Evolutionary conservation across 2,329 filamentous ascomycete genomes (phyloP).

Genomic region (Paecilomyces dactylethromorphus): DNA sequence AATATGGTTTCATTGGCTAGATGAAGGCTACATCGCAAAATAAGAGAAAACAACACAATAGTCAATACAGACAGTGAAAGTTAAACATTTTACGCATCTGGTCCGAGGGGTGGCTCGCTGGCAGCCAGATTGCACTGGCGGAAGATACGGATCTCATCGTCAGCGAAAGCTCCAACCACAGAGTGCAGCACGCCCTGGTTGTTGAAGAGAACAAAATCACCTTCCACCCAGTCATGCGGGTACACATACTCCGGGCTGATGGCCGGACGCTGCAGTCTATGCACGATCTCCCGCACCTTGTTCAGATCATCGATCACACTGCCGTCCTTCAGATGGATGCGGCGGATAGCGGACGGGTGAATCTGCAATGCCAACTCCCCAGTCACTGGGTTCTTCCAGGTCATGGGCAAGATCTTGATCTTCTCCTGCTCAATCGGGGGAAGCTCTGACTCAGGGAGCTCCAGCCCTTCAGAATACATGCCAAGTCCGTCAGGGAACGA

Average conservation of each 20-base stretch:
- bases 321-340: conserved; percentile 61
- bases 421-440: conserved; percentile 60
- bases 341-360: conserved; percentile 65
- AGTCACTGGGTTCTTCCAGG: conserved; percentile 69
- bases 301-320: conserved; percentile 62
- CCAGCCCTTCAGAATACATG: conserved; percentile 59
- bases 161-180: conserved; percentile 67
- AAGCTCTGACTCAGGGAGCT: conserved; percentile 54
- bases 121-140: conserved; percentile 71
- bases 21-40: not conserved
- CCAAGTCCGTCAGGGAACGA: conserved; percentile 64
- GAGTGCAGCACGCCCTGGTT: conserved; percentile 70
- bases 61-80: not conserved
- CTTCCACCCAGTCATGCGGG: conserved; percentile 69
- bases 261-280: conserved; percentile 63
- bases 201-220: conserved; percentile 71
- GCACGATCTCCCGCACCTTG: conserved; percentile 62
- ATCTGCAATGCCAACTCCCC: conserved; percentile 64
- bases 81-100: not conserved
- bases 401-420: conserved; percentile 68
- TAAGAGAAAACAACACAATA: not conserved
- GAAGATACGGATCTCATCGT: conserved; percentile 68
- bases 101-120: conserved; percentile 2
- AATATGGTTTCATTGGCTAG: not conserved
- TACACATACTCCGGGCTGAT: conserved; percentile 65